Base-by-base conservation (phyloP, 768 basidiomycete species). In the Chlorophyllum brunneum region DNA sequence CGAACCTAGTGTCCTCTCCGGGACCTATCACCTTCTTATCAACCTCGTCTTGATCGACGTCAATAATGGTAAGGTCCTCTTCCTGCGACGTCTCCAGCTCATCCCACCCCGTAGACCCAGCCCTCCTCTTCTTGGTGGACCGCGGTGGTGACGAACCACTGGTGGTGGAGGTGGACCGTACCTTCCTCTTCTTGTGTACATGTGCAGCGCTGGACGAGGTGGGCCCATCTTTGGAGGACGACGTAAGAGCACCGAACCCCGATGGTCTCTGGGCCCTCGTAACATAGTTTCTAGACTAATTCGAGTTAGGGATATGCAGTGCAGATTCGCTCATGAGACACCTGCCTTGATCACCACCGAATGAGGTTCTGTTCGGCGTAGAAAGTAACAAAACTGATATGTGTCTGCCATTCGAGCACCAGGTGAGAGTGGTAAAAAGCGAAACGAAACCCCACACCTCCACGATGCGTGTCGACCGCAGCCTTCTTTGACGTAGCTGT, bases 331-430 rank as follows among this genome's bases (percentile, higher is more conserved):
- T 29, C 43, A 16, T 16, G 3, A 30, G 13, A 18, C 16, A 40
- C 27, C n/a, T 44, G 88, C 93, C 77, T 95, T 95, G 59, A 90
- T 71, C 6, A 93, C 71, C 2, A 94, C 76, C 0, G 88, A 83
- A 65, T 95, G 90, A 8, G 87, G 79, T 46, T 92, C 91, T 2
- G 82, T 84, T 67, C 84, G 85, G 20, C 91, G 81, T 58, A 95
- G 74, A 69, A 94, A 95, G 65, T 92, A 95, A 42, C 88, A 92
- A 64, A 92, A 93, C 58, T 95, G 93, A 62, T 95, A 95, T 0
- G 78, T 79, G 54, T 88, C 93, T 95, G 63, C n/a, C n/a, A n/a
- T n/a, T n/a, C n/a, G 23, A 49, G n/a, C 43, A 42, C 23, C 16
- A 27, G 30, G 33, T 18, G 31, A 40, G 33, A 34, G 16, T 47